Conservation (phyloP, 768 basidiomycete genomes). For the Tulasnella sp. region DNA sequence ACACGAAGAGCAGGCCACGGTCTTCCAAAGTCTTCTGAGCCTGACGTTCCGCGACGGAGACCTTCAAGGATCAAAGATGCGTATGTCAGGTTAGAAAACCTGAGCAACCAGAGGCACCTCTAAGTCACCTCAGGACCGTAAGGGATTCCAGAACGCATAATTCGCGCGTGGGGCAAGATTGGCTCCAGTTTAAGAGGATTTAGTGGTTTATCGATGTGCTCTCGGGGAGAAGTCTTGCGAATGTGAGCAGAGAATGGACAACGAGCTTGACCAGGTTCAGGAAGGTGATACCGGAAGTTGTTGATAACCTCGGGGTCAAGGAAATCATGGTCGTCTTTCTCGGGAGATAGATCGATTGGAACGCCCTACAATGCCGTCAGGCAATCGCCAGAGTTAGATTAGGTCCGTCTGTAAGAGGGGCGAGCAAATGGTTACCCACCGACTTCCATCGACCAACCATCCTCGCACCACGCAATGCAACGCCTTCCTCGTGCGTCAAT, state of each 20-base stretch:
- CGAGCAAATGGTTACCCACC: neutral
- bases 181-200: too few species aligned
- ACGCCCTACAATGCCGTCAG: neutral
- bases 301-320: neutral
- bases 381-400: neutral
- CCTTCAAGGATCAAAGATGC: neutral
- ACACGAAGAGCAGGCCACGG: slow-evolving; percentile 29
- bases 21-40: neutral
- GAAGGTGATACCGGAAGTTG: slow-evolving; percentile 14
- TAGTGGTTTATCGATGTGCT: too few species aligned
- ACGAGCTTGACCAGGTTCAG: too few species aligned
- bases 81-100: neutral
- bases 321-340: neutral
- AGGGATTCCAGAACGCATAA: too few species aligned
- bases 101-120: neutral
- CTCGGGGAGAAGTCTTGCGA: too few species aligned
- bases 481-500: neutral
- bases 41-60: neutral
- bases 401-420: too few species aligned
- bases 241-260: too few species aligned
- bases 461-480: slow-evolving; percentile 14
- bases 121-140: neutral
- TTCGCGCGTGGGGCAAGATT: too few species aligned
- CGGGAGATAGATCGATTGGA: neutral
- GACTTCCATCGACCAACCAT: slow-evolving; percentile 29